Percentiles rank a stretch among this genome's conserved stretches.
phyloP scores from a whole-genome alignment of 768 basidiomycete species.

The Rhodotorula paludigena region DNA sequence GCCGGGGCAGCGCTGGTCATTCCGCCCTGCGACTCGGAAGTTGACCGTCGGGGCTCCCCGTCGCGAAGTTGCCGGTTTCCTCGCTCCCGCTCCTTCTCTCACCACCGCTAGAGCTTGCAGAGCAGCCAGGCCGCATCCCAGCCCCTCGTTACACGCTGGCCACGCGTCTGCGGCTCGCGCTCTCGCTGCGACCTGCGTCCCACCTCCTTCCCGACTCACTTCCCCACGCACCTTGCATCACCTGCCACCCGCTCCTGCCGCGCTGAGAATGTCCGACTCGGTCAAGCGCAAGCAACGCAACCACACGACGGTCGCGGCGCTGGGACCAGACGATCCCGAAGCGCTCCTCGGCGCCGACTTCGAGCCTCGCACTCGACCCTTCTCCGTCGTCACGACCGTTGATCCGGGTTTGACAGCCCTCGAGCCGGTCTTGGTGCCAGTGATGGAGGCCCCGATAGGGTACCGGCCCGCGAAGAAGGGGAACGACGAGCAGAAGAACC shows the following conservation, averaged over 20 bases:
- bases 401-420: constrained; percentile 20
- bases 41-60: too few relatives aligned
- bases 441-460: not conserved
- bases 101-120: too few relatives aligned
- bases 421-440: constrained; percentile 8
- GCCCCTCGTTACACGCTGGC: too few relatives aligned
- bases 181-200: constrained; percentile 5
- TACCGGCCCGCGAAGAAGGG: too few relatives aligned
- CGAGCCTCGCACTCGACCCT: constrained; percentile 4
- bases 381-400: not conserved
- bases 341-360: constrained; percentile 23
- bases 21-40: too few relatives aligned
- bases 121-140: too few relatives aligned
- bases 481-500: constrained; percentile 16
- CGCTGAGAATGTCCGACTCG: not conserved
- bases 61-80: too few relatives aligned
- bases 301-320: not conserved
- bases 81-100: too few relatives aligned
- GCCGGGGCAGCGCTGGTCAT: too few relatives aligned
- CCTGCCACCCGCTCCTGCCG: not conserved
- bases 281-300: not conserved
- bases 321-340: constrained; percentile 29
- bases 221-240: not conserved
- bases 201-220: not conserved
- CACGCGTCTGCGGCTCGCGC: not conserved